Evolutionary conservation across 352 stramenopile genomes (phyloP).

Genomic region (Phytophthora hibernalis): DNA sequence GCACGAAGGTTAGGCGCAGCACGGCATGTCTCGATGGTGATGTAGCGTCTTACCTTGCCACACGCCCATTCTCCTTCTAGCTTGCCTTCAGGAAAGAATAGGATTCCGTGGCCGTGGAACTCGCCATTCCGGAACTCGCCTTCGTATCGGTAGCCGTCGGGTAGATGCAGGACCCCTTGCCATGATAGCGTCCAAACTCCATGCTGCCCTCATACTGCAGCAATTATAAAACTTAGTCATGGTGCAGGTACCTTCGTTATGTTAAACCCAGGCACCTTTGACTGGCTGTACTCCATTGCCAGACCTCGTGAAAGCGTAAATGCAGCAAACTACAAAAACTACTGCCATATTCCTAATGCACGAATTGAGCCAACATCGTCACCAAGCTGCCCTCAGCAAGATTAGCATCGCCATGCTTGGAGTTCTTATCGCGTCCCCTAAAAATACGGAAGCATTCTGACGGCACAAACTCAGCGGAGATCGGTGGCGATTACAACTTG

Average conservation of each 20-base stretch:
- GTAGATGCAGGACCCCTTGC: conserved; percentile 57
- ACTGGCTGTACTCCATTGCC: conserved; percentile 42
- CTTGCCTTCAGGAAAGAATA: conserved; percentile 74
- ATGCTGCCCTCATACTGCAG: conserved; percentile 66
- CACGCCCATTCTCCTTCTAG: conserved; percentile 73
- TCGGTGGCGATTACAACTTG: not conserved
- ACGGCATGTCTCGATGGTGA: not conserved
- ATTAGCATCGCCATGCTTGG: conserved; percentile 2
- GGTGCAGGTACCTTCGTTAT: too few species aligned
- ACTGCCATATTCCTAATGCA: not conserved
- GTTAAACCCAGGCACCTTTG: conserved; percentile 20
- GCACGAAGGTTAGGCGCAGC: not conserved
- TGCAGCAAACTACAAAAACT: not conserved
- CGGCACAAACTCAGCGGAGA: too few species aligned
- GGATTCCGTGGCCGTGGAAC: conserved; percentile 78
- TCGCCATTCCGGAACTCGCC: conserved; percentile 83
- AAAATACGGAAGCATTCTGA: not conserved
- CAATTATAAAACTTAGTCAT: not conserved
- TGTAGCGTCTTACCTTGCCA: conserved; percentile 57
- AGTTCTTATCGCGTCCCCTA: conserved; percentile 16
- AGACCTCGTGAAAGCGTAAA: not conserved
- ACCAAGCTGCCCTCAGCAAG: not conserved
- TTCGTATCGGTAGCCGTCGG: conserved; percentile 78
- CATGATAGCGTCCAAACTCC: conserved; percentile 71
- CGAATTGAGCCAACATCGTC: not conserved